Percentiles rank a stretch among this genome's conserved stretches.
phyloP scores from a whole-genome alignment of 202 grass and related monocot species.

The Tripidium arundinaceum region DNA sequence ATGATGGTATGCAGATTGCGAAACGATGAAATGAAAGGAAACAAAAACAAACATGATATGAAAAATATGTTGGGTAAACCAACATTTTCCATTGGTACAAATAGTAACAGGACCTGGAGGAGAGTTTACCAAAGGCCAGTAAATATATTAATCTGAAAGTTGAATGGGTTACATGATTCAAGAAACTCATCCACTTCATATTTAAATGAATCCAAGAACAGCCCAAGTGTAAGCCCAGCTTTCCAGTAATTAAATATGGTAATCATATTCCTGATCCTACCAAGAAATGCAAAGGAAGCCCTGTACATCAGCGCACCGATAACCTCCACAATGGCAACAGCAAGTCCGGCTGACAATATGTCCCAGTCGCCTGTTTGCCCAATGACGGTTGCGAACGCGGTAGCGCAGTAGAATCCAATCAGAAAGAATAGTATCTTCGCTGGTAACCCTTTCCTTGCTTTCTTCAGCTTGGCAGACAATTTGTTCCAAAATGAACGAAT shows the following conservation, averaged over 20 bases:
- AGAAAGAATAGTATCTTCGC: conserved; percentile 85
- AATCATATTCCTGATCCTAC: conserved; percentile 62
- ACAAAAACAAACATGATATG: no score
- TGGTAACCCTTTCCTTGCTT: conserved; percentile 49
- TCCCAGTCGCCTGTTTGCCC: conserved; percentile 97
- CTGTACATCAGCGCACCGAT: conserved; percentile 88
- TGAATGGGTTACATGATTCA: no score
- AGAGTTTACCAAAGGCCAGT: no score
- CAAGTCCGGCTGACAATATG: conserved; percentile 85
- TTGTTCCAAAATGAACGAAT: conserved; percentile 50
- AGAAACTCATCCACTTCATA: no score
- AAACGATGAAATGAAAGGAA: not conserved
- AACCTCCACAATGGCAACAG: conserved; percentile 75
- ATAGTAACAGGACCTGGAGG: no score
- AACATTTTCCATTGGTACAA: no score
- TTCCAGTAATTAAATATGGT: conserved; percentile 94
- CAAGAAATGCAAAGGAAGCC: conserved; percentile 53
- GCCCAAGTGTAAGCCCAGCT: conserved; percentile 85
- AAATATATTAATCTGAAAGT: no score
- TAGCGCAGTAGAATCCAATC: conserved; percentile 81
- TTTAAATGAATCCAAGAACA: no score
- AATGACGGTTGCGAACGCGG: conserved; percentile 85
- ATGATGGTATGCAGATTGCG: no score
- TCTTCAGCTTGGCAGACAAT: conserved; percentile 44
- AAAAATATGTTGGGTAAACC: no score